Conservation (phyloP, 495 filamentous ascomycete genomes). For the Talaromyces liani region DNA sequence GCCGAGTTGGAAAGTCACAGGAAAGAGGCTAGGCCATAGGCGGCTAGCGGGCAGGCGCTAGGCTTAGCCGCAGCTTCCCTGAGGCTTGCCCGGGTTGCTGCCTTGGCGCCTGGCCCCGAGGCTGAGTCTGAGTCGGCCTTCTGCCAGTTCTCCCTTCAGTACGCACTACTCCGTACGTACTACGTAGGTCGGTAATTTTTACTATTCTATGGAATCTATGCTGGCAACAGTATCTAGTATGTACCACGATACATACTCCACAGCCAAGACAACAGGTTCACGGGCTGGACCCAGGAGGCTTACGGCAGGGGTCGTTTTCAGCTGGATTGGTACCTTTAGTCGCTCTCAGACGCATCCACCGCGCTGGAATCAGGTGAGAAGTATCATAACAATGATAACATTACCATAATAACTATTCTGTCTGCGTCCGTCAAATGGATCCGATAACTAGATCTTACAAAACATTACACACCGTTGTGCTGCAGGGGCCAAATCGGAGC, state of each 20-base stretch:
- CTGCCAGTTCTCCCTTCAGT: not conserved
- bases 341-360: constrained; percentile 2
- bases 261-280: not conserved
- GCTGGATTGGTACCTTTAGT: constrained; percentile 2
- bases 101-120: constrained; percentile 3
- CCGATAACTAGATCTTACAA: constrained; percentile 4
- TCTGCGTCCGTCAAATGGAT: not conserved
- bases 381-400: not conserved
- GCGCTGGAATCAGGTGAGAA: not conserved
- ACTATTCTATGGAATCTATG: no score
- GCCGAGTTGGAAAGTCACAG: not conserved
- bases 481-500: not conserved
- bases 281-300: not conserved
- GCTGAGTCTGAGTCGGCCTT: not conserved
- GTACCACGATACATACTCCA: not conserved
- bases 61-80: not conserved
- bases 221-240: not conserved
- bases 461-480: not conserved
- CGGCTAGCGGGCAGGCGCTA: not conserved
- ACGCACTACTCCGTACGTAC: no score
- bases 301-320: constrained; percentile 4
- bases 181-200: not conserved
- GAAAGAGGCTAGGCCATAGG: not conserved
- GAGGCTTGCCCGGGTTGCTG: not conserved
- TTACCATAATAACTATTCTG: not conserved